Base-by-base conservation (phyloP, 805 yeast genomes). In the Huiozyma naganishii region DNA sequence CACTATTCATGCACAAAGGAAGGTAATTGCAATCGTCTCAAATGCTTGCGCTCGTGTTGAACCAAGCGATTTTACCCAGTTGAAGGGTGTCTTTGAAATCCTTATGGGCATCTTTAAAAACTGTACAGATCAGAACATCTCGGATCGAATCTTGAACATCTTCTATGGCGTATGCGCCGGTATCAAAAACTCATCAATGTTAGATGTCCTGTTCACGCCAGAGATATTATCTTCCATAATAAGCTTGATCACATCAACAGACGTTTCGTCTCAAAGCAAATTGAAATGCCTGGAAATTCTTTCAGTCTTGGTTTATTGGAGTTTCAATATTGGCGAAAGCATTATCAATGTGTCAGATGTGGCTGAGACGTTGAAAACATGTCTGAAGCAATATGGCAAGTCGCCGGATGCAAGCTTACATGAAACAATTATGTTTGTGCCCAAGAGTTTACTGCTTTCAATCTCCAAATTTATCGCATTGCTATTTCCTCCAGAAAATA, bases 1-100 rank as follows among this genome's bases (percentile, higher is more conserved):
- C 60, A 84, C 96, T 1, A 72, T 79, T 17, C 95, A 86, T 64
- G 84, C 95, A 0, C 97, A 90, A 61, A 68, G 94, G 43, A 83
- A 87, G 49, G 86, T 94, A 11, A 64, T 88, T 32, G 65, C 70
- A 0, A 82, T 84, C 33, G 82, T 83, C 12, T 81, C 92, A 4
- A 80, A 82, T 52, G 69, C 89, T 3, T 77, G 86, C 49, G 66
- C 71, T 7, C 65, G 66, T 36, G 67, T 82, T 2, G 54, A 65
- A 1, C 29, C 27, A 10, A 10, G 7, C 6, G 73, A 74, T 48
- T 73, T 77, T 40, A 63, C 63, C 3, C 65, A 68, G 39, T 65
- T 85, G 7, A 66, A 71, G 43, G 79, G 73, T 35, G 72, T 80
- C 1, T 76, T 84, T 51, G 80, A 79, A 5, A 67, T 67, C 8